Conservation (phyloP, 2,329 filamentous ascomycete genomes). For the Hypocreales sp. region DNA sequence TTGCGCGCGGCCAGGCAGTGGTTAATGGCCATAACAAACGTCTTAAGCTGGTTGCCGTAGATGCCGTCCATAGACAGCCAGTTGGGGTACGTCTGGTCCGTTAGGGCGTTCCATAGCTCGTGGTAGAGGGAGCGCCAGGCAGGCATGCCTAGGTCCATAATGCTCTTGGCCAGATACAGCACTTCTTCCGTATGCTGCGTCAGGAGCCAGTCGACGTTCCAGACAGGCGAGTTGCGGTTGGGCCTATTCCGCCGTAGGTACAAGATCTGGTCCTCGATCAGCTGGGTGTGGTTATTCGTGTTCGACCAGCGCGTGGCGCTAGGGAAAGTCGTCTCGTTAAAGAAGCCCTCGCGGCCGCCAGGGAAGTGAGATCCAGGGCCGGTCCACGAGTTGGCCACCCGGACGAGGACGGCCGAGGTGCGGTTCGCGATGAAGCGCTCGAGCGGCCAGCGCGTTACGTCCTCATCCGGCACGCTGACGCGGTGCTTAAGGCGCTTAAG, state of each 20-base stretch:
- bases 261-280: conserved; percentile 9
- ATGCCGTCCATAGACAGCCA: conserved; percentile 16
- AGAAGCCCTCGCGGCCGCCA: conserved; percentile 12
- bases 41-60: conserved; percentile 9
- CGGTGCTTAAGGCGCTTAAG: conserved; percentile 10
- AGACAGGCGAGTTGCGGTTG: conserved; percentile 5
- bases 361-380: conserved; percentile 6
- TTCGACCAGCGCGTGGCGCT: conserved; percentile 10
- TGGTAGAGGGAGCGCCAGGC: conserved; percentile 9
- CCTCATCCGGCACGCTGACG: conserved; percentile 7
- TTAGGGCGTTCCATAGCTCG: conserved; percentile 10
- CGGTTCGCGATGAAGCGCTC: conserved; percentile 10
- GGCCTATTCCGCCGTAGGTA: conserved; percentile 5
- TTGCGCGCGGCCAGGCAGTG: conserved; percentile 12
- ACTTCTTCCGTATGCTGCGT: conserved; percentile 6
- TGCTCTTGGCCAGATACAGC: neutral
- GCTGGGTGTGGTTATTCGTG: conserved; percentile 1
- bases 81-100: conserved; percentile 13
- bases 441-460: conserved; percentile 12
- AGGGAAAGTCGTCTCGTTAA: conserved; percentile 11
- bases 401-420: conserved; percentile 13
- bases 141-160: conserved; percentile 5
- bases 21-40: conserved; percentile 14
- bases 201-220: conserved; percentile 12
- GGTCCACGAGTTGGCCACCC: conserved; percentile 10